Evolutionary conservation across 2,329 filamentous ascomycete species (phyloP).

Genomic region (Ophioceras dolichostomum): DNA sequence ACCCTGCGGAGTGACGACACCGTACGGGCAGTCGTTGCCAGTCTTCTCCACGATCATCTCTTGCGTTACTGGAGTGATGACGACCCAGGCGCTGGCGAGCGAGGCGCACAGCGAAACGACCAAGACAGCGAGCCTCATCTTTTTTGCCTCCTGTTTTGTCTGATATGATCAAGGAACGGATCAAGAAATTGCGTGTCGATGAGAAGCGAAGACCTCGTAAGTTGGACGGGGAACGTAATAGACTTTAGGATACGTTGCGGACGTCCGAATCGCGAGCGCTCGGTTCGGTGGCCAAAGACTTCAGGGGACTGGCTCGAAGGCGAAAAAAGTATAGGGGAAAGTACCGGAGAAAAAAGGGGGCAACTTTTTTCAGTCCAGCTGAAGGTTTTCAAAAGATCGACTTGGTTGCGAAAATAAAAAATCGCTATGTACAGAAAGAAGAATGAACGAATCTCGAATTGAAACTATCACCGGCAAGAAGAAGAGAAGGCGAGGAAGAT

Average conservation of each 20-base stretch:
- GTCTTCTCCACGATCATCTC: slow-evolving; percentile 38
- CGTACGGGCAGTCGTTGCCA: slow-evolving; percentile 40
- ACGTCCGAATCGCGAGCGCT: too few relatives aligned
- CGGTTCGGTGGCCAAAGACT: too few relatives aligned
- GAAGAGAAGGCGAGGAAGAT: neutral
- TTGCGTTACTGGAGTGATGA: slow-evolving; percentile 38
- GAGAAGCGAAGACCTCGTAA: too few relatives aligned
- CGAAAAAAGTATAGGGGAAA: too few relatives aligned
- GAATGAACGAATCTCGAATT: neutral
- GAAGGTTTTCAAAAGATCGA: too few relatives aligned
- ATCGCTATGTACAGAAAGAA: too few relatives aligned
- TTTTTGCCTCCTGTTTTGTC: slow-evolving; percentile 6
- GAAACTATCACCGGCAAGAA: neutral
- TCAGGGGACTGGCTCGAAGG: too few relatives aligned
- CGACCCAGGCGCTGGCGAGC: slow-evolving; percentile 37
- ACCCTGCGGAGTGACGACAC: slow-evolving; percentile 41
- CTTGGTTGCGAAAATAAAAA: neutral
- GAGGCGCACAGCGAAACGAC: slow-evolving; percentile 30
- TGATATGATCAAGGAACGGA: neutral
- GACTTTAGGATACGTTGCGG: too few relatives aligned
- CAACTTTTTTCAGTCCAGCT: neutral
- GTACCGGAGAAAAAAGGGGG: too few relatives aligned
- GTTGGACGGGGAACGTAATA: too few relatives aligned
- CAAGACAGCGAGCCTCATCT: slow-evolving; percentile 27
- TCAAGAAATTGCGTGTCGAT: too few relatives aligned